Percentiles rank a stretch among this genome's conserved stretches.
Evolutionary conservation across 345 rosid genomes (phyloP).

Genomic region (Lagerstroemia speciosa): DNA sequence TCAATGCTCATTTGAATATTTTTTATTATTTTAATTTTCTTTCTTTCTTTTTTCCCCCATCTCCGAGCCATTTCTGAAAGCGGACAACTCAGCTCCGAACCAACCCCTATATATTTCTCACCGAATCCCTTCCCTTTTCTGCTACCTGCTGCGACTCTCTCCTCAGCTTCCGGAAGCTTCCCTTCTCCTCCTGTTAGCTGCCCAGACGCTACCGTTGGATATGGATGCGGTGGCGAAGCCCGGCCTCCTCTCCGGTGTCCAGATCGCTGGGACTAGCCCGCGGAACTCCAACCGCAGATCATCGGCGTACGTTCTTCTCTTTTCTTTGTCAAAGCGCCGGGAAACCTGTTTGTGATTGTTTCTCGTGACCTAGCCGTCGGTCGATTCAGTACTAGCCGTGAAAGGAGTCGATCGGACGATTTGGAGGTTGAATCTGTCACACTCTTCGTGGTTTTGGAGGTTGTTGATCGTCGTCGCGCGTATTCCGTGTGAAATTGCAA

Average conservation of each 20-base stretch:
- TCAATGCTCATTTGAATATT: too few relatives aligned
- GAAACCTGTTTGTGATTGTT: neutral
- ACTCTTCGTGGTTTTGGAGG: neutral
- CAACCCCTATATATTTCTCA: neutral
- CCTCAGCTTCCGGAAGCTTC: neutral
- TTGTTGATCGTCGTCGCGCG: neutral
- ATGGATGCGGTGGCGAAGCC: slow-evolving; percentile 13
- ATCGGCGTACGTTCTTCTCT: neutral
- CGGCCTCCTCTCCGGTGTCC: neutral
- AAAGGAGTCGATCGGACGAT: neutral
- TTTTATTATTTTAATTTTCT: too few relatives aligned
- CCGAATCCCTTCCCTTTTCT: neutral
- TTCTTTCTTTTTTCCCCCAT: too few relatives aligned
- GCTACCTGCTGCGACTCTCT: neutral
- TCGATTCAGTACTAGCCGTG: neutral
- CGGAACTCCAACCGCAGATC: slow-evolving; percentile 7
- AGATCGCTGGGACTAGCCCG: neutral
- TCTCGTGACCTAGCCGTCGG: neutral
- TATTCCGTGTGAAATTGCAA: neutral
- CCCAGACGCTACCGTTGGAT: neutral
- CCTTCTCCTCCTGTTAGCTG: neutral
- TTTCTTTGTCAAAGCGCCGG: neutral
- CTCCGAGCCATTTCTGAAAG: too few relatives aligned
- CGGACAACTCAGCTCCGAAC: neutral
- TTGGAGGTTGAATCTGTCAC: neutral